Conservation (phyloP, 768 basidiomycete species). For the Lentinula boryana region DNA sequence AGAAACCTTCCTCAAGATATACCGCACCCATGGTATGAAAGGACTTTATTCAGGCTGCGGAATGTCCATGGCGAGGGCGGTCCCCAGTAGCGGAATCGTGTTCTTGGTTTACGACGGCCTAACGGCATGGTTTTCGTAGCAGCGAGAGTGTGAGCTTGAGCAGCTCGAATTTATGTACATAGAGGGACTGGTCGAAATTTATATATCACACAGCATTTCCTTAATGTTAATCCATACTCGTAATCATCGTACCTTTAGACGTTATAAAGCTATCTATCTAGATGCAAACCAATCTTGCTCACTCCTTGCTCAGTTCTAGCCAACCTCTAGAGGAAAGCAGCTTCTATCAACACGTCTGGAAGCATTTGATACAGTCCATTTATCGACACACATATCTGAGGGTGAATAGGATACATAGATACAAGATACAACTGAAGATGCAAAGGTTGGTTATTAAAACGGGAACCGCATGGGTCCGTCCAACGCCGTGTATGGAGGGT, state of each 20-base stretch:
- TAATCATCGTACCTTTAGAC: background rate
- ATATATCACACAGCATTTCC: background rate
- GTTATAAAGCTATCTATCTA: background rate
- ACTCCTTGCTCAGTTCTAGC: background rate
- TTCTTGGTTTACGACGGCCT: constrained; percentile 86
- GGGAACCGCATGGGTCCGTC: background rate
- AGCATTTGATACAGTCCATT: background rate
- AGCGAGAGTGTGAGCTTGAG: background rate
- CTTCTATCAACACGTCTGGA: too few relatives aligned
- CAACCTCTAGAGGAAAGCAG: background rate
- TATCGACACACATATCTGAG: background rate
- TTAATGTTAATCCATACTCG: background rate
- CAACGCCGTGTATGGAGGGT: background rate
- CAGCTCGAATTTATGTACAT: too few relatives aligned
- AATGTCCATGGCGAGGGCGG: constrained; percentile 74
- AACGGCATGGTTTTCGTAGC: constrained; percentile 5
- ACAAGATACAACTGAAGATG: background rate
- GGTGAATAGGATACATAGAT: background rate
- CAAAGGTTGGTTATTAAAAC: background rate
- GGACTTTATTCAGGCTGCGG: constrained; percentile 89
- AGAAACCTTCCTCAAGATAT: constrained; percentile 64
- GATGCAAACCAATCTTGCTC: too few relatives aligned
- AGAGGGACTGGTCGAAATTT: too few relatives aligned
- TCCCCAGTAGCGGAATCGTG: constrained; percentile 85
- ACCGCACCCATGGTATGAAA: constrained; percentile 60